Evolutionary conservation across 495 filamentous ascomycete species (phyloP), one percentile per base, ranked within the genome.

Genomic region (Talaromyces trachyspermus): DNA sequence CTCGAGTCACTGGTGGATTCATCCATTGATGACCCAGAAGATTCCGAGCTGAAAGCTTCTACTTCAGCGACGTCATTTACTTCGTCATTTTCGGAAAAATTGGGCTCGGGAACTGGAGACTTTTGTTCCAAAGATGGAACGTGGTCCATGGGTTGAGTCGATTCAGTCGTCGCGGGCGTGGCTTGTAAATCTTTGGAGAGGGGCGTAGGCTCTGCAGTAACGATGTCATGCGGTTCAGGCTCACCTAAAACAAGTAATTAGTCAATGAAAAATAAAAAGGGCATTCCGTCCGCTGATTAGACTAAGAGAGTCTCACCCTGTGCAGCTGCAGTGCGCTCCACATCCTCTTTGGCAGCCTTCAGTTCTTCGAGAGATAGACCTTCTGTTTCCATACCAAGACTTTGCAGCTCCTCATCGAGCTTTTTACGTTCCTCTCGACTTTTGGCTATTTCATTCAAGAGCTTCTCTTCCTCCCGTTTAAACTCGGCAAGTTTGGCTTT

Each of bases 381-480:
- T 49, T 71, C 61, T 14, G 75, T 58, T 49, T 80, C 67, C 20
- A 68, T 50, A 6, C 69, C 69, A 1, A 81, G 65, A 29, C 61
- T 54, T 33, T 79, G 72, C 43, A 83, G 65, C 48, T 86, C 80
- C 6, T 75, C 71, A 3, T 68, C 59, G 27, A 84, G 64, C 35
- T 64, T 69, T 41, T 62, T 51, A 11, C 60, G 55, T 11, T 59
- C 63, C 47, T 64, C 55, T 47, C 57, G 58, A 9, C 57, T 66
- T 53, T 65, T 71, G 29, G 76, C 71, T 7, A 85, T 74, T 50
- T 82, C 78, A 5, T 70, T 67, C 49, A 84, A 65, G 6, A 89
- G 65, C 19, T 65, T 71, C 32, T 69, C 71, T 49, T 82, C 74
- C 57, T 88, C 78, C 25, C 72, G 62, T 29, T 69, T 68, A 39